Base-by-base conservation (phyloP, 257 asterid genomes). In the Marsdenia floribunda region DNA sequence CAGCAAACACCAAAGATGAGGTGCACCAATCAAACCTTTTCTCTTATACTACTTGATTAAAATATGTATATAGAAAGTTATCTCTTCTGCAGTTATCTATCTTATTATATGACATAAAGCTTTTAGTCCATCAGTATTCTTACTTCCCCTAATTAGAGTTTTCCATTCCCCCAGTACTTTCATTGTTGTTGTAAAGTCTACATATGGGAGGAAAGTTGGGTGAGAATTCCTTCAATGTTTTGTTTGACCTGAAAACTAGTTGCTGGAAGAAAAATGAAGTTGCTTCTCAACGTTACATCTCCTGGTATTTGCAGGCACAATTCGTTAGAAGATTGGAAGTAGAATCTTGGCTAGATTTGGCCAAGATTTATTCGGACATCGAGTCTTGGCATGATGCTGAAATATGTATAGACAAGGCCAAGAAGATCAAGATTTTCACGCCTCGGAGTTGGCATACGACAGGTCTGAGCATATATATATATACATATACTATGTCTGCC, bases 311-410 rank as follows among this genome's bases (percentile, higher is more conserved):
- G 70, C 86, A 87, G 96, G 86, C 72, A 53, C 76, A 63, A 52
- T 78, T 73, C 1, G 83, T 75, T 63, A 85, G 80, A 77, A 76
- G 71, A 63, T 80, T 93, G 80, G 96, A 87, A 76, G 71, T 77
- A 37, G 96, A 91, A 85, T 86, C 93, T 55, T 93, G 98, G 98
- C 78, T 90, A 50, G 98, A 93, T 86, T 88, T 93, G 81, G 96
- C 98, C 33, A 86, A 85, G 63, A 87, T 93, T 58, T 93, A 93
- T 46, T 76, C 90, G 33, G 85, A 81, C 71, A 87, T 86, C 5
- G 86, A 90, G 81, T 77, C 90, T 54, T 90, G 89, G 92, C 77
- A 74, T 19, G 97, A 93, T 70, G 86, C 97, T 15, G 83, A 85
- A 50, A 79, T 86, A 53, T 91, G 98, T 76, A 75, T 91, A 54